Evolutionary conservation across 108 stramenopile genomes (phyloP).

Genomic region (Fragilaria radians): DNA sequence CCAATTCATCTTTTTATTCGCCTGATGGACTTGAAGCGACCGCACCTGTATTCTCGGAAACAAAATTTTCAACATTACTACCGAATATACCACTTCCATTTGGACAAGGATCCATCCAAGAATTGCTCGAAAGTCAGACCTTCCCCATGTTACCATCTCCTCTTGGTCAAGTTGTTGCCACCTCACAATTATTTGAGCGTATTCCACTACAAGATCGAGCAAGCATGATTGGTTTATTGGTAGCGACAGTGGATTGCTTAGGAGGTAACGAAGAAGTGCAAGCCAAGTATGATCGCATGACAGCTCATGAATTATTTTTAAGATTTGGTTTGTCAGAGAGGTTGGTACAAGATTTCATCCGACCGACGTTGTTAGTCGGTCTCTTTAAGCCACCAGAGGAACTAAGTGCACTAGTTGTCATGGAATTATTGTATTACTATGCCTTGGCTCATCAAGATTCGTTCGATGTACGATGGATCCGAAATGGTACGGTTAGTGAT

Average conservation of each 20-base stretch:
- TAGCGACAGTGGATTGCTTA: slow-evolving; percentile 85
- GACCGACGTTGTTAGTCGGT: slow-evolving; percentile 71
- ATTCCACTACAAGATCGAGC: slow-evolving; percentile 81
- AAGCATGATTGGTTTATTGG: slow-evolving; percentile 80
- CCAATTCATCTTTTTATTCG: slow-evolving; percentile 87
- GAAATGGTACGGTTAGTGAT: slow-evolving; percentile 80
- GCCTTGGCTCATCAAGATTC: slow-evolving; percentile 91
- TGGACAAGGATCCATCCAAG: slow-evolving; percentile 5
- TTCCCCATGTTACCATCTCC: slow-evolving; percentile 82
- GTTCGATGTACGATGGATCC: slow-evolving; percentile 93
- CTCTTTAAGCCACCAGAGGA: slow-evolving; percentile 90
- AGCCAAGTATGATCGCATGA: slow-evolving; percentile 88
- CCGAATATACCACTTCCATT: slow-evolving; percentile 19
- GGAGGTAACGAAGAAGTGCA: slow-evolving; percentile 61
- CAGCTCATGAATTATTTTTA: slow-evolving; percentile 82
- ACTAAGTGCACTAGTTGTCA: slow-evolving; percentile 82
- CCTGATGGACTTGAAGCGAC: slow-evolving; percentile 92
- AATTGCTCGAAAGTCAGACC: slow-evolving; percentile 18
- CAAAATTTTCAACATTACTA: slow-evolving; percentile 27
- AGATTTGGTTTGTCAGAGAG: slow-evolving; percentile 64
- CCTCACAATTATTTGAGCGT: slow-evolving; percentile 85
- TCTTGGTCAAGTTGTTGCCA: slow-evolving; percentile 83
- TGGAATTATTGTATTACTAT: slow-evolving; percentile 93
- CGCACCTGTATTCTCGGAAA: slow-evolving; percentile 78
- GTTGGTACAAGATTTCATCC: slow-evolving; percentile 80